Conservation (phyloP, 305 asterid species). For the Fraxinus ornus region DNA sequence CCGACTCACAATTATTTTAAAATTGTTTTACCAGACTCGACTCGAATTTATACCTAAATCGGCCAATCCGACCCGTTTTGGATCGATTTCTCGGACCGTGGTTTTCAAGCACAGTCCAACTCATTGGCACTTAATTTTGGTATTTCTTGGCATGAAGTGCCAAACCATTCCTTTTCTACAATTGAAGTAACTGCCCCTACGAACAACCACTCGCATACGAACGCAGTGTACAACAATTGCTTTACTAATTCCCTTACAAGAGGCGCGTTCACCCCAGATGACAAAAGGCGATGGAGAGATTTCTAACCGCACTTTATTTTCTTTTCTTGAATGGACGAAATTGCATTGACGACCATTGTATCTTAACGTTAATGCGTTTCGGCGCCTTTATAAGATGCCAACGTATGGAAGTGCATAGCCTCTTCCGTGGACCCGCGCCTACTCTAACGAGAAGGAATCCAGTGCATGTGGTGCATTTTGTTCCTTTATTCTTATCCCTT, state of each 20-base stretch:
- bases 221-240: neutral
- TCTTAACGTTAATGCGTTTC: constrained; percentile 9
- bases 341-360: constrained; percentile 8
- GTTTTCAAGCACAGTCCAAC: too few relatives aligned
- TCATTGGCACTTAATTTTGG: neutral
- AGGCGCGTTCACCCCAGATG: neutral
- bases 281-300: neutral
- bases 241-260: neutral
- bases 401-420: neutral
- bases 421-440: constrained; percentile 6
- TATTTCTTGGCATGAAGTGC: neutral
- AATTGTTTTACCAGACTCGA: too few relatives aligned
- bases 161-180: neutral
- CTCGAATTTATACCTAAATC: too few relatives aligned
- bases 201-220: neutral
- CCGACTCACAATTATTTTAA: too few relatives aligned
- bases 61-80: too few relatives aligned
- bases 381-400: neutral
- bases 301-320: neutral
- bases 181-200: neutral
- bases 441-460: neutral
- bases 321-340: constrained; percentile 17
- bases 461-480: neutral
- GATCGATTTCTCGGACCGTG: too few relatives aligned
- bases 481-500: constrained; percentile 1